Evolutionary conservation across 371 early-diverging fungal genomes (phyloP), one percentile per base, ranked within the genome.

Genomic region (Lichtheimia corymbifera): DNA sequence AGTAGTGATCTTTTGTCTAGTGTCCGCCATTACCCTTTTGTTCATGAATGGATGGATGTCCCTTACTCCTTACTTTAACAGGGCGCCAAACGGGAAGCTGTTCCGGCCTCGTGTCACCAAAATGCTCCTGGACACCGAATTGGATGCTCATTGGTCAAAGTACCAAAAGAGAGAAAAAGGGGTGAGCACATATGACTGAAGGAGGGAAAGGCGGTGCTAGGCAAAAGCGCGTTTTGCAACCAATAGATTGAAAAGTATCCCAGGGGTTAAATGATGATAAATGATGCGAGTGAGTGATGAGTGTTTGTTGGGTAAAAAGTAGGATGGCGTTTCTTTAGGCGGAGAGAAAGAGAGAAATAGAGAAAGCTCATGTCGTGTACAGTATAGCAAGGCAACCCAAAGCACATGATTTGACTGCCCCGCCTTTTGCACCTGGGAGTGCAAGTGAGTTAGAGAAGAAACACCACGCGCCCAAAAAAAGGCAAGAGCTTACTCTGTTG

Each of bases 381-480:
- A 18, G 47, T 22, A 5, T 22, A 17, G 22, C 47, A 18, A 47
- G 47, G 18, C 47, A 47, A 47, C 11, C 11, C 35, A 35, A 11
- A 17, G 6, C 47, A 47, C 47, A 47, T 47, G 47, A 47, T 35
- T 35, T 35, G 35, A 35, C 35, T 35, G 35, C 35, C 47, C 47
- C 47, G 35, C 35, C 47, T 47, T 45, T 47, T 47, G 22, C 22
- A 35, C 35, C 35, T 35, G 18, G 43, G 41, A 22, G 43, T 28
- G 20, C 18, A n/a, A 44, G 44, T 18, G 55, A 42, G 55, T 20
- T 2, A 56, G 9, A 17, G 50, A 50, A 30, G 52, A 14, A 52
- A 52, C 20, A 18, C 30, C 50, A 50, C 50, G 52, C 41, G 51
- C 51, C 40, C 50, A n/a, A 51, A 59, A 40, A 59, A 49, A 27